Percentiles rank a stretch among this genome's conserved stretches.
Conservation (phyloP, 2,329 filamentous ascomycete species). For the Colletotrichum brevisporum region DNA sequence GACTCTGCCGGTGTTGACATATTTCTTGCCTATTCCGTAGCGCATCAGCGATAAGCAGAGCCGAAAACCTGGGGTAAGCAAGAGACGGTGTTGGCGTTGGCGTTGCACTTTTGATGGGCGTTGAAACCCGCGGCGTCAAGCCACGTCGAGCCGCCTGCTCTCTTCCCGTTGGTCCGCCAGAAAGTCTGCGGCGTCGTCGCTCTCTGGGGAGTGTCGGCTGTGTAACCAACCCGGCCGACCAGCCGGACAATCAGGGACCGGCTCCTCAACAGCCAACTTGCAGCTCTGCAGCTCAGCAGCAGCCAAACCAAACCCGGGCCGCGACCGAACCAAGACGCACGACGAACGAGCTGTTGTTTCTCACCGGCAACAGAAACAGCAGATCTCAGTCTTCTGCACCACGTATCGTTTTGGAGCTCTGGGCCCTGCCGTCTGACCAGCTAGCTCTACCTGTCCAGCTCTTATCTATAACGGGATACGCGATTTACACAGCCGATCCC, state of each 20-base stretch:
- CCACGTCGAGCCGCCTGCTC: slow-evolving; percentile 14
- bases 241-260: neutral
- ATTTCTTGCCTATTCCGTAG: neutral
- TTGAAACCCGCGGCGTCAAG: slow-evolving; percentile 34
- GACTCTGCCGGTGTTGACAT: neutral
- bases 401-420: slow-evolving; percentile 15
- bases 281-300: neutral
- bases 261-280: neutral
- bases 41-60: neutral
- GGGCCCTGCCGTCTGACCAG: slow-evolving; percentile 16
- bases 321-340: neutral
- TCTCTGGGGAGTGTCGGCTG: neutral
- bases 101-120: slow-evolving; percentile 3
- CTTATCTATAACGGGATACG: neutral
- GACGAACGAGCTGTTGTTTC: neutral
- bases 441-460: neutral
- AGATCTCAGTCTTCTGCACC: slow-evolving; percentile 14
- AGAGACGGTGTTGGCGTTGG: neutral
- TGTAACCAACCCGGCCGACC: neutral
- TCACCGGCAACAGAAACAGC: slow-evolving; percentile 5
- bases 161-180: slow-evolving; percentile 9
- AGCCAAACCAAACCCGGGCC: neutral
- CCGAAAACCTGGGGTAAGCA: slow-evolving; percentile 24
- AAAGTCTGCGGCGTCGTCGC: neutral
- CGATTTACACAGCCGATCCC: neutral